A percentile compares a stretch with the other conserved stretches of the same genome.
These are phyloP conservation scores for Nepenthes gracilis DNA, from an alignment of 148 eudicot species.

Conservation along the genomic window DNA sequence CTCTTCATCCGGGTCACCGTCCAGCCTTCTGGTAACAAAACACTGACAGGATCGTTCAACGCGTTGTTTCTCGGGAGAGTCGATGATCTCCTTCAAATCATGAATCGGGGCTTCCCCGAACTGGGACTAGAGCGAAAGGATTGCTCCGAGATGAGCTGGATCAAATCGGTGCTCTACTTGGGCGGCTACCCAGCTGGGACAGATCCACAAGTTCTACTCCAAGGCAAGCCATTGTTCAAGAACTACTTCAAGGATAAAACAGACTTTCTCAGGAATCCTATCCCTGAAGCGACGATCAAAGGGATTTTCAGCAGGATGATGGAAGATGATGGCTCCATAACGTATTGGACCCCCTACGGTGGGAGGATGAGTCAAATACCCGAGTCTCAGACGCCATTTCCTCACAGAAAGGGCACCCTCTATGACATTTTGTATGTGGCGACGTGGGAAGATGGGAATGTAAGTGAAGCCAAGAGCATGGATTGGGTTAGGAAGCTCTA, in stretches of 20 bases:
- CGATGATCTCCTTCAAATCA: neutral
- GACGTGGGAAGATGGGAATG: constrained; percentile 1
- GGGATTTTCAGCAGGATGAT: constrained; percentile 1
- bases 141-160: constrained; percentile 11
- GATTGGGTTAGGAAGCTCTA: neutral
- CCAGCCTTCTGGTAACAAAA: neutral
- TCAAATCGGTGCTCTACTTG: constrained; percentile 5
- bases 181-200: constrained; percentile 3
- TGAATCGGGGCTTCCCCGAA: constrained; percentile 5
- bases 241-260: constrained; percentile 8
- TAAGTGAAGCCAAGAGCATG: neutral
- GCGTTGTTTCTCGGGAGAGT: constrained; percentile 4
- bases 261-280: constrained; percentile 2
- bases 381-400: constrained; percentile 2
- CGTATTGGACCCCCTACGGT: constrained; percentile 6
- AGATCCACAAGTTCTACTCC: neutral
- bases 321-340: neutral
- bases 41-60: neutral
- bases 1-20: constrained; percentile 5
- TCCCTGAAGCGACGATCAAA: neutral
- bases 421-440: constrained; percentile 6
- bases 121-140: constrained; percentile 3
- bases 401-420: constrained; percentile 6
- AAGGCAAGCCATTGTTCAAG: constrained; percentile 5
- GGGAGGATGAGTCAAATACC: constrained; percentile 11